Base-by-base conservation (phyloP, 2,329 filamentous ascomycete genomes). In the Lomentospora prolificans region DNA sequence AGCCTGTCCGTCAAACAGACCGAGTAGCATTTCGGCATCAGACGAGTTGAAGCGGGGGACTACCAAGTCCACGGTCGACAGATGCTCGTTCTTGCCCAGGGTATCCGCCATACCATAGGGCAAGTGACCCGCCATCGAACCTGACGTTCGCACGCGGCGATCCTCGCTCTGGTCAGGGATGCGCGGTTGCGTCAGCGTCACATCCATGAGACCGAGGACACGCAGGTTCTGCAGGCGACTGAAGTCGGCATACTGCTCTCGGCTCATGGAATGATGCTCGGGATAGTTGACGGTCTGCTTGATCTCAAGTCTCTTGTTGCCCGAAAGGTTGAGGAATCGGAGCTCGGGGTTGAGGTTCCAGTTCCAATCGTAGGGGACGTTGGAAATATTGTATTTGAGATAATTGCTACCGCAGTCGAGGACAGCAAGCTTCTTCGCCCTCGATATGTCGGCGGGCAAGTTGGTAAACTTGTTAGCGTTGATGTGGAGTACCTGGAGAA, bases 331-430 rank as follows among this genome's bases (percentile, higher is more conserved):
- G 60, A 99, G 84, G 66, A 95, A 99, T 60, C 91, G 87, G 61
- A 99, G 74, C 64, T 96, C 95, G 51, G 88, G 89, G 65, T 99
- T 99, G 78, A 94, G 89, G 66, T 97, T 97, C 94, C 94, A 99
- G 65, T 99, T 99, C 94, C 94, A 99, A 67, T 99, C 94, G 67
- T 99, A 99, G 0, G 92, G 94, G 78, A 95, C 96, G 65, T 99
- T 99, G 28, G 90, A 94, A 51, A 99, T 95, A 67, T 99, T 99
- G 79, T 99, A 99, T 70, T 97, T 99, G 57, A 99, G 76, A 22
- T 82, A 85, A 66, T 99, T 99, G 76, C 89, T 96, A 58, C 91
- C 92, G 60, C 95, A 95, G 70, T 99, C 94, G 53, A 99, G 77
- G 52, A 96, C 87, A 4, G 90, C 86, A 25, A 99, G 80, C 69